A percentile compares a stretch with the other conserved stretches of the same genome.
Conservation (phyloP, 768 basidiomycete species). For the Trametes cinnabarina region DNA sequence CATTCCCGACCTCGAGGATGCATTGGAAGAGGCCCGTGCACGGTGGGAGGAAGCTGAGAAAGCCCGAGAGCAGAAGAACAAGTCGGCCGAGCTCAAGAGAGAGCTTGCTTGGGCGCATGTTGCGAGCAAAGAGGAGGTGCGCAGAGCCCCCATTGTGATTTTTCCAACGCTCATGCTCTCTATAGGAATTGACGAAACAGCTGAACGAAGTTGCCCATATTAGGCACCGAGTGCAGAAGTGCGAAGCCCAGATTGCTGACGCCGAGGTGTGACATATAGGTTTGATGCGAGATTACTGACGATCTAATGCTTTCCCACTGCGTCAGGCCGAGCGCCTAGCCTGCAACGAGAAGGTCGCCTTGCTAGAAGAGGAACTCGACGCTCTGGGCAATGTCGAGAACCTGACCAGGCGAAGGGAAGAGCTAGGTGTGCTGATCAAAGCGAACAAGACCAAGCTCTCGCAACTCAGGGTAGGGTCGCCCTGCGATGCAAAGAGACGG, state of each 20-base stretch:
- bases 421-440: slow-evolving; percentile 41
- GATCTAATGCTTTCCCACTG: not conserved
- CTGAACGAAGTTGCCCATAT: slow-evolving; percentile 41
- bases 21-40: slow-evolving; percentile 52
- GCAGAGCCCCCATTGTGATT: slow-evolving; percentile 21
- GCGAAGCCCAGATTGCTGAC: slow-evolving; percentile 38
- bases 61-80: slow-evolving; percentile 67
- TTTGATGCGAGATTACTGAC: too few species aligned
- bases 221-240: slow-evolving; percentile 38
- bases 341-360: slow-evolving; percentile 28
- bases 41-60: slow-evolving; percentile 73
- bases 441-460: slow-evolving; percentile 43
- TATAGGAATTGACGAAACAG: slow-evolving; percentile 45
- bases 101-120: slow-evolving; percentile 91
- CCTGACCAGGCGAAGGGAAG: slow-evolving; percentile 35
- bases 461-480: slow-evolving; percentile 43
- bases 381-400: slow-evolving; percentile 48
- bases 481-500: not conserved
- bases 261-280: slow-evolving; percentile 45
- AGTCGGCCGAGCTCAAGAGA: slow-evolving; percentile 67
- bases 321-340: not conserved
- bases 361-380: slow-evolving; percentile 39
- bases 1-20: slow-evolving; percentile 69
- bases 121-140: slow-evolving; percentile 60
- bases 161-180: not conserved